Evolutionary conservation across 1,139 yeast species (phyloP).

Genomic region (Kurtzmaniella quercitrusa): DNA sequence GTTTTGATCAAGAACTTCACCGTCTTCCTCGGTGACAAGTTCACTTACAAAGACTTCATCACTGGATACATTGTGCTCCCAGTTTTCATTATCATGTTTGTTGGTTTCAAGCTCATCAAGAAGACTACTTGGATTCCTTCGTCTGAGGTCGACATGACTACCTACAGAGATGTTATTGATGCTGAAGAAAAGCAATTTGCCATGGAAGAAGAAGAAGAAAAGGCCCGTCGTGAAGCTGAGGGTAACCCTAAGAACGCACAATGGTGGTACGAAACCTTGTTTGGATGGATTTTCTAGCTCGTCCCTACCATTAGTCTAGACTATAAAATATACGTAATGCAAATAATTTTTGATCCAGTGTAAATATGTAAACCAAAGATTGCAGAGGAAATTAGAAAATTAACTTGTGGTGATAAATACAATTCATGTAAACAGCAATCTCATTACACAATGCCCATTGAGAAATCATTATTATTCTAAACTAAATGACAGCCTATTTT

Average conservation of each 20-base stretch:
- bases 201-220: conserved; percentile 30
- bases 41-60: conserved; percentile 60
- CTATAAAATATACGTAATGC: background rate
- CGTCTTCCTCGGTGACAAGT: conserved; percentile 52
- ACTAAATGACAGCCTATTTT: no score
- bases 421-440: no score
- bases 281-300: conserved; percentile 50
- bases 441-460: no score
- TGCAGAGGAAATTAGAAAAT: no score
- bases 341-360: no score
- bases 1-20: conserved; percentile 72
- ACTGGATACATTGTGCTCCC: conserved; percentile 81
- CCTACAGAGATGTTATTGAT: conserved; percentile 64
- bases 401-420: no score
- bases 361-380: no score
- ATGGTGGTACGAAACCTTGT: conserved; percentile 54
- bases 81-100: conserved; percentile 48
- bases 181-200: conserved; percentile 60
- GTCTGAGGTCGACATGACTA: conserved; percentile 58
- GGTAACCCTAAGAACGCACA: conserved; percentile 36
- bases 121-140: conserved; percentile 52
- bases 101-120: conserved; percentile 55
- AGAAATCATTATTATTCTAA: no score
- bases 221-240: conserved; percentile 45
- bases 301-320: background rate